Evolutionary conservation across 108 stramenopile species (phyloP), one percentile per base, ranked within the genome.

Genomic region (Nitzschia sp.): DNA sequence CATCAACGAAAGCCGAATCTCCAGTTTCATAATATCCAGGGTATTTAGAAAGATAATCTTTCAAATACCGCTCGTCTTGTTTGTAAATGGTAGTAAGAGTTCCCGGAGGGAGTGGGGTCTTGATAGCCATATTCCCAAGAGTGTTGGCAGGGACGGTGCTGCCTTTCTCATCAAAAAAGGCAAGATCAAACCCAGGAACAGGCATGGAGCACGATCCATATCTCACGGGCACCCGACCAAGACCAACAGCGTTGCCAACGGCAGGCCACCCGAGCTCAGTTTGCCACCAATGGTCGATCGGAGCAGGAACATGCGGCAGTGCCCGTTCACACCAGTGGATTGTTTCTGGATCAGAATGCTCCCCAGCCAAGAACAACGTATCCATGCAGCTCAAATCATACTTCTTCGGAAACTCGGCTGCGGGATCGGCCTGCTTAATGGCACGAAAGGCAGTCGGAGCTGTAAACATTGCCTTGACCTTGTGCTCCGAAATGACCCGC

Each of bases 211-310:
- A 84, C n/a, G 77, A 77, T 33, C 79, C 82, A 64, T 75, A 75
- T 26, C 58, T 55, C 22, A 74, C 58, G 19, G 67, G 69, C 23
- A 82, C 69, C 45, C 64, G 33, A 29, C 81, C 80, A 19, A 86
- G 53, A 30, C 84, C 73, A 46, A 77, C 53, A 52, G 79, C 52
- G 56, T 79, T 81, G 21, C 75, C 78, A 1, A 78, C 67, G 22
- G 56, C 77, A 15, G 77, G 77, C 66, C 77, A 71, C 17, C 77
- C 70, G 17, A 73, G 73, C 59, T 90, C 86, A 21, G 91, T 92
- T 71, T 87, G 84, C 92, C 92, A 93, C 85, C 85, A 92, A 59
- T 92, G 86, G 73, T 92, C 91, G 16, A 83, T 71, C 11, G 78
- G 74, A 17, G 80, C 69, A 8, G 75, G 54, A 4, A 54, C 53